phyloP scores from a whole-genome alignment of 352 stramenopile species.

The Phytophthora sojae region DNA sequence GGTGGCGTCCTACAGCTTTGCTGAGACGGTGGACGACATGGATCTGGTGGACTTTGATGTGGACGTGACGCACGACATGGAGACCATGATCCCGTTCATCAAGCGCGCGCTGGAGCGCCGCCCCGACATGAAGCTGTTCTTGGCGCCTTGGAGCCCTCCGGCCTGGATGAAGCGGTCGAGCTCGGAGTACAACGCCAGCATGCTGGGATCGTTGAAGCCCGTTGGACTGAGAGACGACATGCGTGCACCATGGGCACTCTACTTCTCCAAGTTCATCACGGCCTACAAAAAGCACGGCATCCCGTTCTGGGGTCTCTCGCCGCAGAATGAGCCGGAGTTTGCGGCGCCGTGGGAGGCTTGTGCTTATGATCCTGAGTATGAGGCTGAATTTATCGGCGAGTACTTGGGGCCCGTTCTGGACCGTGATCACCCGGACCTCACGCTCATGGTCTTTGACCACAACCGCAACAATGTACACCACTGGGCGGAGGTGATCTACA shows the following conservation, averaged over 20 bases:
- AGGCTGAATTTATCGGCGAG: constrained; percentile 85
- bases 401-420: constrained; percentile 86
- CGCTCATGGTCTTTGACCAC: constrained; percentile 94
- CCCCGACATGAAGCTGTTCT: constrained; percentile 84
- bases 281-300: constrained; percentile 90
- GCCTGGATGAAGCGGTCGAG: constrained; percentile 86
- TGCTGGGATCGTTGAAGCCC: constrained; percentile 65
- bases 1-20: constrained; percentile 86
- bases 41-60: constrained; percentile 79
- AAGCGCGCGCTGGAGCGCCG: constrained; percentile 68
- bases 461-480: constrained; percentile 82
- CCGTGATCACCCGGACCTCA: constrained; percentile 87
- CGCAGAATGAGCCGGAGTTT: constrained; percentile 93
- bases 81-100: constrained; percentile 88
- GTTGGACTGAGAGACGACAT: constrained; percentile 61
- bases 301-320: constrained; percentile 88
- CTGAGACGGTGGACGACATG: constrained; percentile 78
- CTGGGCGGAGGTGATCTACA: constrained; percentile 80
- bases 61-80: constrained; percentile 74
- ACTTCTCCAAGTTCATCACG: constrained; percentile 93
- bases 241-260: constrained; percentile 83
- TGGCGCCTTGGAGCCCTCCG: constrained; percentile 89
- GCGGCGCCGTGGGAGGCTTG: constrained; percentile 79
- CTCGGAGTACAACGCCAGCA: constrained; percentile 63
- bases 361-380: constrained; percentile 54